These are phyloP conservation scores for Candida rishiriensis DNA, from an alignment of 805 yeast species.

Conservation along the genomic window DNA sequence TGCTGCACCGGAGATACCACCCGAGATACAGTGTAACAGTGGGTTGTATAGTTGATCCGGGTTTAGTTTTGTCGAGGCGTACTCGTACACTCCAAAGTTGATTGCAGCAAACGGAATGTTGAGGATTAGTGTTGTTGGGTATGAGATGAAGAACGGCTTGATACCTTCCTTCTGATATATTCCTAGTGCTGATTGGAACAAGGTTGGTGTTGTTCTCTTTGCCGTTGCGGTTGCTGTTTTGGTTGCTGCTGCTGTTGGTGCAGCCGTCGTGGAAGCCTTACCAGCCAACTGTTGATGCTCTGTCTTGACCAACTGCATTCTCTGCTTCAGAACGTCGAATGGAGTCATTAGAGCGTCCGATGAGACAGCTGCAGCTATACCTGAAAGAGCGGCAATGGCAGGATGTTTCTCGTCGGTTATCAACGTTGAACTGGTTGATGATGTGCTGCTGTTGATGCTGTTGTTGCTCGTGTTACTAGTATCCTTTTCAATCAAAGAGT, in stretches of 20 bases:
- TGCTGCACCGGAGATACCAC: constrained; percentile 90
- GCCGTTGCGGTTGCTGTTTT: constrained; percentile 1
- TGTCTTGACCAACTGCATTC: constrained; percentile 61
- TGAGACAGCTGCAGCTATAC: constrained; percentile 87
- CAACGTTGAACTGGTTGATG: constrained; percentile 25
- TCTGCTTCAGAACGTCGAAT: constrained; percentile 89
- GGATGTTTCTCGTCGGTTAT: constrained; percentile 72
- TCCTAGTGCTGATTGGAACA: constrained; percentile 29
- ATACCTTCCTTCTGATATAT: constrained; percentile 64
- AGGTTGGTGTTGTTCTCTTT: constrained; percentile 8
- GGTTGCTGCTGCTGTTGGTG: constrained; percentile 1
- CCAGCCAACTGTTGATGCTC: constrained; percentile 1
- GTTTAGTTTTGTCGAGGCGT: constrained; percentile 70
- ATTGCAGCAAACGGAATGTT: constrained; percentile 93
- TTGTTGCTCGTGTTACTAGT: constrained; percentile 10
- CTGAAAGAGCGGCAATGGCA: constrained; percentile 78
- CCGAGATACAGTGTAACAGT: constrained; percentile 83
- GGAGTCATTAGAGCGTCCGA: constrained; percentile 97
- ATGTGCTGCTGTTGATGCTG: constrained; percentile 19
- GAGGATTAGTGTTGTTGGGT: constrained; percentile 89
- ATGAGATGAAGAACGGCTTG: constrained; percentile 82
- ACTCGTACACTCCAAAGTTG: constrained; percentile 90
- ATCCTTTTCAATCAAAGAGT: constrained; percentile 32
- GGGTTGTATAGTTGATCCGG: constrained; percentile 83
- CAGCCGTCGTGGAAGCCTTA: constrained; percentile 2